Evolutionary conservation across 192 early-diverging fungal genomes (phyloP).

Genomic region (Podila minutissima): DNA sequence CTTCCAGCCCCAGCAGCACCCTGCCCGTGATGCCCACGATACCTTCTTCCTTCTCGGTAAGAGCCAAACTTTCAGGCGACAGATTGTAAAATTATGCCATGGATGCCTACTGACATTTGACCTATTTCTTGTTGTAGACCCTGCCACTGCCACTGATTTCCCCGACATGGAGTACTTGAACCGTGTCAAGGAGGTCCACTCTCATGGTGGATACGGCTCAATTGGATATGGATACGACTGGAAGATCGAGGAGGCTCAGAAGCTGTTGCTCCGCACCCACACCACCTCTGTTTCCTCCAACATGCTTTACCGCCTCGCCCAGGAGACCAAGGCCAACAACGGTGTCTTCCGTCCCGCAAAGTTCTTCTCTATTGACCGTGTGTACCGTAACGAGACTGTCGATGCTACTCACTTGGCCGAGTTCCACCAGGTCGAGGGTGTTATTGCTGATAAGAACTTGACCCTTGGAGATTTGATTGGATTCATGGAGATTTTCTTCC

Average conservation of each 20-base stretch:
- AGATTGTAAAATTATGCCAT: too few species aligned
- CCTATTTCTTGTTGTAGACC: constrained; percentile 55
- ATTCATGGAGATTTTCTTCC: constrained; percentile 95
- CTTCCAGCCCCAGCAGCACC: constrained; percentile 99
- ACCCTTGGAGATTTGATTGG: constrained; percentile 97
- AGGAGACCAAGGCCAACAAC: constrained; percentile 66
- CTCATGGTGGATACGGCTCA: constrained; percentile 93
- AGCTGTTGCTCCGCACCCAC: constrained; percentile 94
- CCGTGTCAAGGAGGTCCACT: constrained; percentile 91
- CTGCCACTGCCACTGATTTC: constrained; percentile 77
- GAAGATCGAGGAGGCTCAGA: constrained; percentile 92
- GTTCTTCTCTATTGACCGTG: constrained; percentile 99
- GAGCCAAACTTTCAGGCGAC: background rate
- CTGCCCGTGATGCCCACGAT: constrained; percentile 88
- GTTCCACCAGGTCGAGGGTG: constrained; percentile 99
- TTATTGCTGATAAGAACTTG: constrained; percentile 95
- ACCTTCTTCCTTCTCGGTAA: constrained; percentile 76
- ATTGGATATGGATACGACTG: constrained; percentile 96
- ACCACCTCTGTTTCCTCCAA: constrained; percentile 93
- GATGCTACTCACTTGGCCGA: constrained; percentile 99
- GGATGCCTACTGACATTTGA: background rate
- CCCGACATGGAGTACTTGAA: constrained; percentile 88
- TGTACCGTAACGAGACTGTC: constrained; percentile 97
- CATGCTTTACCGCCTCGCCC: constrained; percentile 94
- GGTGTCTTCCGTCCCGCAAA: constrained; percentile 90